These are phyloP conservation scores for Sphagnum tenellum DNA, from an alignment of 225 moss, liverwort and hornwort species.

Conservation along the genomic window DNA sequence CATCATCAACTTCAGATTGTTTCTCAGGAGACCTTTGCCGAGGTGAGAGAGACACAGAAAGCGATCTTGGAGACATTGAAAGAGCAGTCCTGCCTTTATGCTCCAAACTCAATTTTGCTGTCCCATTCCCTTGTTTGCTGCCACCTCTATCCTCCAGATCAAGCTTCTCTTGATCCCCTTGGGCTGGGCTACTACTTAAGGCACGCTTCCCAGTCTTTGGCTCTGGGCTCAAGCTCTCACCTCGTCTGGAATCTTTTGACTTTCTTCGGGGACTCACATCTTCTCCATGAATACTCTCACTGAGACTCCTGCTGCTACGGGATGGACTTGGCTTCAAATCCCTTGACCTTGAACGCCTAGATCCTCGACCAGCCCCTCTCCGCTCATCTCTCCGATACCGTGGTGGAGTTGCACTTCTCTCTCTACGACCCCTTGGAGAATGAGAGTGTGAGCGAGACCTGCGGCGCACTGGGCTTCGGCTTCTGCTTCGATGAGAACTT, in stretches of 20 bases:
- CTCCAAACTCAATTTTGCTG: conserved; percentile 7
- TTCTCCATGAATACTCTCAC: conserved; percentile 35
- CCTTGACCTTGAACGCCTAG: conserved; percentile 34
- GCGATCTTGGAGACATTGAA: conserved; percentile 39
- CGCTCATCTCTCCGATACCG: conserved; percentile 39
- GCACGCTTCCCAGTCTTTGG: conserved; percentile 2
- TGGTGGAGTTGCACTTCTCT: conserved; percentile 37
- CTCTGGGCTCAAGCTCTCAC: conserved; percentile 16
- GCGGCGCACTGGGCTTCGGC: conserved; percentile 47
- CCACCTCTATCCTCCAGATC: conserved; percentile 10
- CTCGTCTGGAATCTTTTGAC: conserved; percentile 10
- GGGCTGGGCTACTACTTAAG: conserved; percentile 16
- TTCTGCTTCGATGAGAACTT: conserved; percentile 41
- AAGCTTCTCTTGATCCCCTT: conserved; percentile 20
- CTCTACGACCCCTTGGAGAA: conserved; percentile 34
- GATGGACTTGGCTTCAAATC: conserved; percentile 40
- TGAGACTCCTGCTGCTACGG: conserved; percentile 43
- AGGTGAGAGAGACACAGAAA: conserved; percentile 52
- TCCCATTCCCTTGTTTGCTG: conserved; percentile 16
- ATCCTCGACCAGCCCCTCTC: conserved; percentile 10
- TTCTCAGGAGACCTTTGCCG: conserved; percentile 11
- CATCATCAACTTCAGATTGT: conserved; percentile 26
- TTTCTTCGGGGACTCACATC: conserved; percentile 28
- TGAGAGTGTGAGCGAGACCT: conserved; percentile 38
- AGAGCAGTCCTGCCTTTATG: conserved; percentile 10